Conservation (phyloP, 371 early-diverging fungal species). For the Batkoa obscura region DNA sequence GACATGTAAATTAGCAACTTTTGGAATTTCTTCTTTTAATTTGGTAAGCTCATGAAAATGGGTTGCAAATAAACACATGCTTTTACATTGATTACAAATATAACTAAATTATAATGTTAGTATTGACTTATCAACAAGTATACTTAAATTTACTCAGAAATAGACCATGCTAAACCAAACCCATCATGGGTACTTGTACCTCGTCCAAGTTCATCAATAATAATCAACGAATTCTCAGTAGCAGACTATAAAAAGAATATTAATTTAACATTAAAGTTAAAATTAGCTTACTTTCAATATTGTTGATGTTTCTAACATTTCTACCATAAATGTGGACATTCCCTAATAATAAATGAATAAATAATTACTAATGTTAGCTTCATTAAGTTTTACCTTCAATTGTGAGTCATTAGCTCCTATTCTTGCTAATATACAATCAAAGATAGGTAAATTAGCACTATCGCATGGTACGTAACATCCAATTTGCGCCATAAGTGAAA, state of each 20-base stretch:
- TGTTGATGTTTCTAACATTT: constrained; percentile 95
- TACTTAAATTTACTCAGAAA: constrained; percentile 87
- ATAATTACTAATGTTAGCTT: background rate
- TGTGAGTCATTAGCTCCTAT: constrained; percentile 96
- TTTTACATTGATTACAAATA: constrained; percentile 52
- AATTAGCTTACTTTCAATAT: constrained; percentile 49
- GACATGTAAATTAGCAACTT: constrained; percentile 78
- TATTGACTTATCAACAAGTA: constrained; percentile 31
- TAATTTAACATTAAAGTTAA: background rate
- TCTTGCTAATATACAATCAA: constrained; percentile 86
- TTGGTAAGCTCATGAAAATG: constrained; percentile 95
- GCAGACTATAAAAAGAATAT: constrained; percentile 31
- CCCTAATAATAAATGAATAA: constrained; percentile 19
- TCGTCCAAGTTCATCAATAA: constrained; percentile 98
- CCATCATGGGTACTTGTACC: constrained; percentile 99
- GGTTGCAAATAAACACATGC: constrained; percentile 86
- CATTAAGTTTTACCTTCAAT: constrained; percentile 21
- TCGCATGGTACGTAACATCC: constrained; percentile 95
- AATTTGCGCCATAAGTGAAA: constrained; percentile 91
- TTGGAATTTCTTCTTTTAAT: constrained; percentile 36
- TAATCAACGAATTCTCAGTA: constrained; percentile 72
- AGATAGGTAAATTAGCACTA: constrained; percentile 55
- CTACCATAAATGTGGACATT: constrained; percentile 97
- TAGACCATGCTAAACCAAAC: constrained; percentile 91
- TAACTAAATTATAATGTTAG: no score